Percentiles rank a stretch among this genome's conserved stretches.
phyloP scores from a whole-genome alignment of 1,284 basidiomycete genomes.

The Leccinum glutinopallens region DNA sequence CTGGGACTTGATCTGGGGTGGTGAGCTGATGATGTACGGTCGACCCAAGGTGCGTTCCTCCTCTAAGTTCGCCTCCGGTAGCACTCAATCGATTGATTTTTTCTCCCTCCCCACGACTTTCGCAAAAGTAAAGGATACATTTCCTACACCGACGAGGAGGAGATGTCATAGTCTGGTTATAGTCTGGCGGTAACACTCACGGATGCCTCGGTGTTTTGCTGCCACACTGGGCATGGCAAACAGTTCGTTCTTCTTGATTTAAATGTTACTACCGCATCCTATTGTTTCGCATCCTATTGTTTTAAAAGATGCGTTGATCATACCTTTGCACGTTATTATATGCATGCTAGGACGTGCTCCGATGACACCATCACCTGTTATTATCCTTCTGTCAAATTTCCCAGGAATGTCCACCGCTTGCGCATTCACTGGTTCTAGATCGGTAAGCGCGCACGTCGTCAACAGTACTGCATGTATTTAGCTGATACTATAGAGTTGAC shows the following conservation, averaged over 20 bases:
- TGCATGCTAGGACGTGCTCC: conserved; percentile 19
- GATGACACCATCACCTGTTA: conserved; percentile 20
- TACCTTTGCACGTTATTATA: not conserved
- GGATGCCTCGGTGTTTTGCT: not conserved
- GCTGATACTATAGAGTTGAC: conserved; percentile 7
- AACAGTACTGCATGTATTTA: not conserved
- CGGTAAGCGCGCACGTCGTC: not conserved
- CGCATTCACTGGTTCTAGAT: conserved; percentile 7
- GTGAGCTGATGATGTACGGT: not conserved
- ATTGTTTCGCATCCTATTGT: not conserved
- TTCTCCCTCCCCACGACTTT: not conserved
- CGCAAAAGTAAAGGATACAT: conserved; percentile 82
- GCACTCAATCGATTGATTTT: not conserved
- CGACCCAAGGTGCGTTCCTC: conserved; percentile 52
- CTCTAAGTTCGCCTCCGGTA: not conserved
- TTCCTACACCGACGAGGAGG: conserved; percentile 79
- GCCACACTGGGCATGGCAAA: not conserved
- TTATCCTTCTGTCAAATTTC: conserved; percentile 20
- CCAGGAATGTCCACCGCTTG: conserved; percentile 20
- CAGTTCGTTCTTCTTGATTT: not conserved
- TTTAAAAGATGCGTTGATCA: not conserved
- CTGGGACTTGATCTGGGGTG: conserved; percentile 1
- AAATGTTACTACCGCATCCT: not conserved
- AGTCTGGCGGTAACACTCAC: not conserved
- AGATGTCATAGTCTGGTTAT: conserved; percentile 41